Conservation (phyloP, 768 basidiomycete species). For the Trametes maxima region DNA sequence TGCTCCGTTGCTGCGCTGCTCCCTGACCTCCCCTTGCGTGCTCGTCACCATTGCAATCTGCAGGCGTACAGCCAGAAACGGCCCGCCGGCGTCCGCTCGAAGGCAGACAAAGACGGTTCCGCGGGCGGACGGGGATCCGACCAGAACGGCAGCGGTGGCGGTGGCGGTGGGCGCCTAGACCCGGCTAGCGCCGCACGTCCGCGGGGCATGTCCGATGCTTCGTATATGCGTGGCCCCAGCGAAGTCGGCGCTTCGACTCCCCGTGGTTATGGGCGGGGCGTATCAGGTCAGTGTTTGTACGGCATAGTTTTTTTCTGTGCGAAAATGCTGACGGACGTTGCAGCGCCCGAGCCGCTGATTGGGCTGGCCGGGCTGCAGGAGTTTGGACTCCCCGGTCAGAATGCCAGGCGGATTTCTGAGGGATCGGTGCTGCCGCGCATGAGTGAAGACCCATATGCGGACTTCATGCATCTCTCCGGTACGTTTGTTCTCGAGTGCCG, state of each 20-base stretch:
- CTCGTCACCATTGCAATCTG: constrained; percentile 15
- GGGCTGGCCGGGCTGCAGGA: constrained; percentile 11
- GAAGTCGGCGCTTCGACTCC: constrained; percentile 27
- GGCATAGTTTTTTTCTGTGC: background rate
- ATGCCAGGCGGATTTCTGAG: constrained; percentile 4
- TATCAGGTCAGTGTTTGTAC: background rate
- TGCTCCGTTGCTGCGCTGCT: background rate
- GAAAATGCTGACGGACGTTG: background rate
- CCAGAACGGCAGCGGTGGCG: constrained; percentile 35
- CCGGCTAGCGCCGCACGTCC: constrained; percentile 48
- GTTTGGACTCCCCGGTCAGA: constrained; percentile 16
- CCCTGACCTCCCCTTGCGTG: background rate
- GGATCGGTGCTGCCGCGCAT: constrained; percentile 11
- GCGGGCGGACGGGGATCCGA: constrained; percentile 24
- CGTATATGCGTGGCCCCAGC: constrained; percentile 32
- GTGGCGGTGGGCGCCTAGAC: constrained; percentile 39
- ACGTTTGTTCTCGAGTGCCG: background rate
- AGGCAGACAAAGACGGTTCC: constrained; percentile 46
- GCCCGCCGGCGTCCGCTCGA: constrained; percentile 53
- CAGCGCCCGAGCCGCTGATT: constrained; percentile 7
- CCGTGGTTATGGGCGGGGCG: constrained; percentile 6
- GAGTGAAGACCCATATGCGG: constrained; percentile 4
- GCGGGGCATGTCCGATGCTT: constrained; percentile 77
- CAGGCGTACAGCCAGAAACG: constrained; percentile 82
- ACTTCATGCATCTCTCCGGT: background rate